Evolutionary conservation across 106 monocot genomes (phyloP).

Genomic region (Amphibolis antarctica): DNA sequence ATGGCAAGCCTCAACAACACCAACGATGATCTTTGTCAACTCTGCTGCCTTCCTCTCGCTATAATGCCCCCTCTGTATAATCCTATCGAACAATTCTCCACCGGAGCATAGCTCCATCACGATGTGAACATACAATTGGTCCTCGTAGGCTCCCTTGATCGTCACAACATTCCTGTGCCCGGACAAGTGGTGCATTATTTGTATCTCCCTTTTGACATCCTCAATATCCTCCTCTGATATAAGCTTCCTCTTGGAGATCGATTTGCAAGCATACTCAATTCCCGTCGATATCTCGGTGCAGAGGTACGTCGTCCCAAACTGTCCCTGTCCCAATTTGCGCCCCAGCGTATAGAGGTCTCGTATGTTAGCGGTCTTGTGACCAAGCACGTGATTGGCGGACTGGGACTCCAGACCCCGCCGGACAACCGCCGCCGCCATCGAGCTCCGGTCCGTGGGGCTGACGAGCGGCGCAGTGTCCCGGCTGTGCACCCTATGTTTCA

Average conservation of each 20-base stretch:
- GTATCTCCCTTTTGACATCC: slow-evolving; percentile 21
- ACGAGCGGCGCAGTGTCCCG: not conserved
- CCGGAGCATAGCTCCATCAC: slow-evolving; percentile 23
- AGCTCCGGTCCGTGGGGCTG: not conserved
- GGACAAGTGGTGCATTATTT: slow-evolving; percentile 22
- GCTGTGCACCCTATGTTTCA: not conserved
- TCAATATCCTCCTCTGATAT: slow-evolving; percentile 16
- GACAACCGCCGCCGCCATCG: slow-evolving; percentile 4
- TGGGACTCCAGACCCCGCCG: slow-evolving; percentile 12
- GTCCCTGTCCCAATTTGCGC: slow-evolving; percentile 19
- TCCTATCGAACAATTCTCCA: slow-evolving; percentile 19
- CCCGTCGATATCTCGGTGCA: slow-evolving; percentile 21
- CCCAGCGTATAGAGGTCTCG: slow-evolving; percentile 16
- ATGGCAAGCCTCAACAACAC: no score
- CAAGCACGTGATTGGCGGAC: slow-evolving; percentile 7
- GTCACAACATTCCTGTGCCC: slow-evolving; percentile 16
- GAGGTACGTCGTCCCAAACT: slow-evolving; percentile 21
- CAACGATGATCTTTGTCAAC: slow-evolving; percentile 18
- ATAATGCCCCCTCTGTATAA: slow-evolving; percentile 19
- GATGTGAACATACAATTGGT: slow-evolving; percentile 14
- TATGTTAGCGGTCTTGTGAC: slow-evolving; percentile 15
- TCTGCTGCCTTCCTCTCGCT: slow-evolving; percentile 25
- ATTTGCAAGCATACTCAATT: slow-evolving; percentile 22
- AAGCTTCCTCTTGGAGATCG: slow-evolving; percentile 23
- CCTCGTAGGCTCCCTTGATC: slow-evolving; percentile 21